Conservation (phyloP, 345 rosid genomes). For the Populus davidiana region DNA sequence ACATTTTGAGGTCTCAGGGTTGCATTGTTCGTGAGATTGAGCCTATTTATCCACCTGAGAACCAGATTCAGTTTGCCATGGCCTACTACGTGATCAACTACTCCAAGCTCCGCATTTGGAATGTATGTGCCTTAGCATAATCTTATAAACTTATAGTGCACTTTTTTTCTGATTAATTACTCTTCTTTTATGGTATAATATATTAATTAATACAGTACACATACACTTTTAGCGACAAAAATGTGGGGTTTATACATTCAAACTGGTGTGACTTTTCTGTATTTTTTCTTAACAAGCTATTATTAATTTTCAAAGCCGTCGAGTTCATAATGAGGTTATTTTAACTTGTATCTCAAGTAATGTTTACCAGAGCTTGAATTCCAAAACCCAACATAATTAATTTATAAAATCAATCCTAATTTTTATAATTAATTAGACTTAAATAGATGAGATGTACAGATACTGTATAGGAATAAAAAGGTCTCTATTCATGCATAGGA, state of each 20-base stretch:
- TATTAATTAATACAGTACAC: not conserved
- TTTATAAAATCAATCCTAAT: not conserved
- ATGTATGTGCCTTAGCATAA: not conserved
- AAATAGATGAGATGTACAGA: not conserved
- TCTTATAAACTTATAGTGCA: not conserved
- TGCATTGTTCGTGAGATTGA: slow-evolving; percentile 23
- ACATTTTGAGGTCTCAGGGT: slow-evolving; percentile 21
- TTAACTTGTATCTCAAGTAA: too few relatives aligned
- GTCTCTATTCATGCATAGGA: too few relatives aligned
- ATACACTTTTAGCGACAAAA: not conserved
- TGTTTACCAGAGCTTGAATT: not conserved
- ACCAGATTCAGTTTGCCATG: slow-evolving; percentile 26
- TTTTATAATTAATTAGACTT: not conserved
- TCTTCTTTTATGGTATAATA: too few relatives aligned
- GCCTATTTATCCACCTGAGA: slow-evolving; percentile 28
- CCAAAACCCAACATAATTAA: not conserved
- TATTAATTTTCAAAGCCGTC: too few relatives aligned
- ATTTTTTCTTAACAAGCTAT: too few relatives aligned
- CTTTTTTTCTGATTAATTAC: not conserved
- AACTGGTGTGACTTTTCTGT: not conserved
- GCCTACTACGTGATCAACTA: slow-evolving; percentile 30
- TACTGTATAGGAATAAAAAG: too few relatives aligned
- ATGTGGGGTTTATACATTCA: not conserved
- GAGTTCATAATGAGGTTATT: too few relatives aligned
- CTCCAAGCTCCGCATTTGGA: slow-evolving; percentile 26